phyloP scores from a whole-genome alignment of 345 rosid genomes.

The Gossypium sturtianum region DNA sequence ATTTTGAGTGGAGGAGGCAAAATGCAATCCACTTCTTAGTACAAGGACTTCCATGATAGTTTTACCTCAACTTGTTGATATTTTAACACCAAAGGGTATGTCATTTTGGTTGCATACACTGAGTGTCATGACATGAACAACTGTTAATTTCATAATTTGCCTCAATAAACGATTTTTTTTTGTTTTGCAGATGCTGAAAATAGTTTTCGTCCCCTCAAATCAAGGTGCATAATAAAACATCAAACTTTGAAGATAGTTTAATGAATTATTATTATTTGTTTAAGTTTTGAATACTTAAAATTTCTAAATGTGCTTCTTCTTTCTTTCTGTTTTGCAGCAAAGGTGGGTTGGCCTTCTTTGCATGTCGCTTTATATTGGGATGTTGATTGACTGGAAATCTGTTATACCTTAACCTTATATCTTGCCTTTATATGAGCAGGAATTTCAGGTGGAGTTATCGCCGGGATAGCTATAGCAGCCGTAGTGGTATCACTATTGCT shows the following conservation, averaged over 20 bases:
- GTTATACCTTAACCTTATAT: constrained; percentile 20
- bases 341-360: constrained; percentile 44
- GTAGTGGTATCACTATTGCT: constrained; percentile 33
- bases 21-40: too few species aligned
- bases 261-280: not conserved
- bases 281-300: not conserved
- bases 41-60: too few species aligned
- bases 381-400: constrained; percentile 11
- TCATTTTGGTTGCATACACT: not conserved
- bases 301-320: not conserved
- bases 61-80: not conserved
- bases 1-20: too few species aligned
- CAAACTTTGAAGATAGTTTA: not conserved
- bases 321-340: constrained; percentile 47
- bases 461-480: constrained; percentile 56
- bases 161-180: constrained; percentile 12
- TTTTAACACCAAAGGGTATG: not conserved
- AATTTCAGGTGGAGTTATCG: constrained; percentile 51
- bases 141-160: not conserved
- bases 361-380: constrained; percentile 15
- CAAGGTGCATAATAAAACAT: constrained; percentile 44
- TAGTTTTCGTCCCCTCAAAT: constrained; percentile 41
- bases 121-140: not conserved
- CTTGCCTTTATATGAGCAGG: constrained; percentile 41
- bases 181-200: constrained; percentile 49